A percentile compares a stretch with the other conserved stretches of the same genome.
phyloP scores from a whole-genome alignment of 257 asterid genomes.

The Plantago ovata region DNA sequence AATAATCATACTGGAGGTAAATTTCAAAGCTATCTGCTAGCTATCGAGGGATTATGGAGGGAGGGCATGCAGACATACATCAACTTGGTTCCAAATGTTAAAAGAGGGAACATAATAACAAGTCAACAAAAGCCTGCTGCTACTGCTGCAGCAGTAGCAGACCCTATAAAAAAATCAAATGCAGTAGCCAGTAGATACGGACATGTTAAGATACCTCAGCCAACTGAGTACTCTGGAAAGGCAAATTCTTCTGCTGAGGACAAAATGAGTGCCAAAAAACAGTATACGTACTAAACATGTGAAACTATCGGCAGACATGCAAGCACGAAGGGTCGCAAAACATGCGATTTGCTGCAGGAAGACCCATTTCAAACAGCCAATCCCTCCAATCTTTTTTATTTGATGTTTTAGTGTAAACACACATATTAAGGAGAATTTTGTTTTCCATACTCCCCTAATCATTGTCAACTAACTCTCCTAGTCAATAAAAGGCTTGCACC shows the following conservation, averaged over 20 bases:
- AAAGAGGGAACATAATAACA: neutral
- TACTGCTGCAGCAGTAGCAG: neutral
- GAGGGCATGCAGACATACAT: neutral
- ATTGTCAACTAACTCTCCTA: no score
- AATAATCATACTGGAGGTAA: constrained; percentile 1
- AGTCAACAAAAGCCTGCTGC: neutral
- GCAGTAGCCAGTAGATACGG: no score
- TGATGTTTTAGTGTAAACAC: no score
- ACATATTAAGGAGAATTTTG: no score
- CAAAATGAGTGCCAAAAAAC: constrained; percentile 1
- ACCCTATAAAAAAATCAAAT: neutral
- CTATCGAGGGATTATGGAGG: constrained; percentile 7
- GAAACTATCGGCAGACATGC: neutral
- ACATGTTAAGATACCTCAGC: neutral
- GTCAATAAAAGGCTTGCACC: no score
- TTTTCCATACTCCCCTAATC: no score
- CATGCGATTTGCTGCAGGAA: no score
- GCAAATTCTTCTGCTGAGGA: neutral
- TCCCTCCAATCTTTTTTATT: no score
- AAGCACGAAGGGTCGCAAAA: neutral
- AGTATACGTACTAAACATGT: neutral
- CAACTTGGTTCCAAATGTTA: neutral
- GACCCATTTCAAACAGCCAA: neutral
- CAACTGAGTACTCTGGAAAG: constrained; percentile 1
- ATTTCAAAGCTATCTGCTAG: constrained; percentile 12